Evolutionary conservation across 495 filamentous ascomycete species (phyloP), one percentile per base, ranked within the genome.

Genomic region (Penicillium lividum): DNA sequence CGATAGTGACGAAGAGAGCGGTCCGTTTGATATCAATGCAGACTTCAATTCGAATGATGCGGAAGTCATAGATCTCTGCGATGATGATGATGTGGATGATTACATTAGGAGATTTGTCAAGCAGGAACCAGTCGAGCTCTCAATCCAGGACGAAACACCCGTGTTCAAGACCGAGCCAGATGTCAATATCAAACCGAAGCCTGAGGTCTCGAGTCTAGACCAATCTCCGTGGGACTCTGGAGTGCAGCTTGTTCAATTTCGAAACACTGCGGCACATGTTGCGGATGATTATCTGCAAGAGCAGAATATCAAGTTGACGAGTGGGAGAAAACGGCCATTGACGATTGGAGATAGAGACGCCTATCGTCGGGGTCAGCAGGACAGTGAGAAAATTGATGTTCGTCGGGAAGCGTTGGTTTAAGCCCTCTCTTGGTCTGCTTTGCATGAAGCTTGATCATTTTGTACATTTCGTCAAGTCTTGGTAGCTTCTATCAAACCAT

Each of bases 201-300:
- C 27, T 28, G 50, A 57, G 31, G 15, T 31, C 29, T 11, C 38
- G 16, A 22, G n/a, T 9, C n/a, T 25, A 31, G 28, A 29, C 13
- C 31, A 31, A 27, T 53, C 64, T 48, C 45, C 53, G 10, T 71
- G 66, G 68, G 51, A 56, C 34, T 68, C 63, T 50, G 53, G 60
- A 36, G 66, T 64, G 54, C 68, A 71, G 53, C 64, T 71, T 48
- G 56, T 64, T 49, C 58, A 51, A 34, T 71, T 68, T 59, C 68
- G 66, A 18, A 57, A 64, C 54, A 65, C 63, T 44, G 59, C 66
- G 43, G 61, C 56, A 38, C 63, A 69, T 45, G 63, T 71, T 62
- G 68, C 68, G 50, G 57, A 67, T 45, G 61, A 63, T 51, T 66
- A 58, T 53, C 11, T 66, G 27, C 54, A 49, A 36, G 18, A 61